Evolutionary conservation across 148 eudicot species (phyloP).

Genomic region (Drosera capensis): DNA sequence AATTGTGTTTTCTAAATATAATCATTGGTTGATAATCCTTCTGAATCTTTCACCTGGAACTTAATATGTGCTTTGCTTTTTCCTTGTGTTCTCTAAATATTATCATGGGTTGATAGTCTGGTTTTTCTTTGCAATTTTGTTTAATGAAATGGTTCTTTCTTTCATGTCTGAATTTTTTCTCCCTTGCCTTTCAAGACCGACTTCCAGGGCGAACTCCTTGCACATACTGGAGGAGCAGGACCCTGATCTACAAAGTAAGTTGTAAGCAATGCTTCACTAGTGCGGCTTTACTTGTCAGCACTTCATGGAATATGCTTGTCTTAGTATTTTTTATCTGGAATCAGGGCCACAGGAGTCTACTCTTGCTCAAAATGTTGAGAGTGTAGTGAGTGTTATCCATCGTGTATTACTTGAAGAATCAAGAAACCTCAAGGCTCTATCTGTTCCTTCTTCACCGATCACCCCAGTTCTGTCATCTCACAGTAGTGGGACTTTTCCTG

Average conservation of each 20-base stretch:
- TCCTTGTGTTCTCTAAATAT: too few relatives aligned
- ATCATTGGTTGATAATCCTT: too few relatives aligned
- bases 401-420: constrained; percentile 64
- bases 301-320: not conserved
- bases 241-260: constrained; percentile 38
- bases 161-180: constrained; percentile 4
- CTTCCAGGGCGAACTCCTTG: constrained; percentile 11
- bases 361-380: constrained; percentile 10
- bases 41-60: too few relatives aligned
- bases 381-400: constrained; percentile 14
- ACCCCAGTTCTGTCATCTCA: constrained; percentile 27
- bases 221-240: constrained; percentile 12
- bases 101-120: too few relatives aligned
- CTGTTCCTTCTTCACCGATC: constrained; percentile 16
- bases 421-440: constrained; percentile 50
- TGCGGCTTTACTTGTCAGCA: not conserved
- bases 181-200: constrained; percentile 30
- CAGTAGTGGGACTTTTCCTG: constrained; percentile 89
- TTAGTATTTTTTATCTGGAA: constrained; percentile 4
- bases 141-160: not conserved
- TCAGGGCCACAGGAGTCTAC: constrained; percentile 28
- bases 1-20: too few relatives aligned
- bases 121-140: too few relatives aligned
- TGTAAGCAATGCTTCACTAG: not conserved
- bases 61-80: too few relatives aligned